Percentiles rank a stretch among this genome's conserved stretches.
These are phyloP conservation scores for Verticillium zaregamsianum DNA, from an alignment of 2,329 filamentous ascomycete genomes.

Conservation along the genomic window DNA sequence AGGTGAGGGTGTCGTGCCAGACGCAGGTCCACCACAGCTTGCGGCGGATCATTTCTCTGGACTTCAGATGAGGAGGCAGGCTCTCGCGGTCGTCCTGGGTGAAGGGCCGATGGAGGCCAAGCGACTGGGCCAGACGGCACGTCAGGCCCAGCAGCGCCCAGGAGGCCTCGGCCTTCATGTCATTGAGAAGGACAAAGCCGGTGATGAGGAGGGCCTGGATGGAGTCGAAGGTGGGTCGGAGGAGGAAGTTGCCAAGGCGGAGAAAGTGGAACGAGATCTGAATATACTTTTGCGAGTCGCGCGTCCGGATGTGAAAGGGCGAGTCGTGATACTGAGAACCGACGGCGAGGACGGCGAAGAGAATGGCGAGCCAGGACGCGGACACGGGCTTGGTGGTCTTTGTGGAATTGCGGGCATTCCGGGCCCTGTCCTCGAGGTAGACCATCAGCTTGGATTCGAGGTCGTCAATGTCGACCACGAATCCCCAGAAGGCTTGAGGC, in stretches of 20 bases:
- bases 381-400: conserved; percentile 50
- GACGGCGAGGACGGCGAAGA: conserved; percentile 62
- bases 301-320: conserved; percentile 56
- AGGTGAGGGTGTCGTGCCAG: conserved; percentile 64
- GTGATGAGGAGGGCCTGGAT: conserved; percentile 61
- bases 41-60: conserved; percentile 51
- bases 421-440: conserved; percentile 60
- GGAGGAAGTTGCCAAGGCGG: conserved; percentile 58
- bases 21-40: conserved; percentile 62
- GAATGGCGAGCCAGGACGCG: conserved; percentile 61
- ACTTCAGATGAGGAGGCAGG: conserved; percentile 35
- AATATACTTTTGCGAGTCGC: conserved; percentile 56
- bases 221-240: conserved; percentile 60
- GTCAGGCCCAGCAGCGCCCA: conserved; percentile 63
- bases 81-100: conserved; percentile 41
- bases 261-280: conserved; percentile 64
- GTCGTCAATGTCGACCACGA: conserved; percentile 62
- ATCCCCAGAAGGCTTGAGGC: conserved; percentile 64
- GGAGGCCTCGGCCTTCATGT: conserved; percentile 66
- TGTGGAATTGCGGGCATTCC: conserved; percentile 43
- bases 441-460: conserved; percentile 61
- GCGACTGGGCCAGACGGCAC: conserved; percentile 60
- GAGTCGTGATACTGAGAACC: conserved; percentile 64
- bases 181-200: conserved; percentile 60
- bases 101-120: conserved; percentile 53